Evolutionary conservation across 2,329 filamentous ascomycete species (phyloP), one percentile per base, ranked within the genome.

Genomic region (Nakataea oryzae): DNA sequence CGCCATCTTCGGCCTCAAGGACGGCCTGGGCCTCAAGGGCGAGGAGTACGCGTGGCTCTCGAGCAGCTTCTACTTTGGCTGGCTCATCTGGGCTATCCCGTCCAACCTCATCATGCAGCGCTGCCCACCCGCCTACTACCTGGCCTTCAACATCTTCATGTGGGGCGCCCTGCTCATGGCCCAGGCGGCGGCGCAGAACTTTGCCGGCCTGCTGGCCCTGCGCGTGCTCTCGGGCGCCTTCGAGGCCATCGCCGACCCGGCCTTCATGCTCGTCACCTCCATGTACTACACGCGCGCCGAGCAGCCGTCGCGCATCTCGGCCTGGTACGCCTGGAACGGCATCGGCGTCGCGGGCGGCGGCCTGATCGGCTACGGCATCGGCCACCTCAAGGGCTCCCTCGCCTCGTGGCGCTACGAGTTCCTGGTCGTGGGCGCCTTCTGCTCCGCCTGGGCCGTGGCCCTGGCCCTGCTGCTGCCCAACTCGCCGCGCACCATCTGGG

Each of bases 391-490:
- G 55, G 83, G 82, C 21, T 74, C 76, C 1, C 74, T 88, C 27
- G 76, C 80, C 0, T 81, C 79, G 0, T 89, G 86, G 86, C 83
- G 83, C 68, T 89, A 86, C 65, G 85, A 89, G 62, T 89, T 89
- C 68, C 72, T 90, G 21, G 80, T 89, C n/a, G 85, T 85, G 4
- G 77, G 77, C 9, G 76, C 81, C 1, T 75, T 87, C 26, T 87
- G 84, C 63, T 76, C 81, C 21, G 63, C 76, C 14, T 88, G 85
- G 80, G 86, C 82, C 1, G 76, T 87, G 9, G 72, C 84, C 13
- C 81, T 87, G 68, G 75, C 80, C 55, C 69, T 84, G 24, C 72
- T 84, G 54, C 76, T 87, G 2, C 84, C 84, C 1, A 83, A 86
- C 67, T 81, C 79, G 0, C 85, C 83, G 0, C 75, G 81, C 26